Conservation (phyloP, 148 eudicot genomes). For the Persicaria maculosa region DNA sequence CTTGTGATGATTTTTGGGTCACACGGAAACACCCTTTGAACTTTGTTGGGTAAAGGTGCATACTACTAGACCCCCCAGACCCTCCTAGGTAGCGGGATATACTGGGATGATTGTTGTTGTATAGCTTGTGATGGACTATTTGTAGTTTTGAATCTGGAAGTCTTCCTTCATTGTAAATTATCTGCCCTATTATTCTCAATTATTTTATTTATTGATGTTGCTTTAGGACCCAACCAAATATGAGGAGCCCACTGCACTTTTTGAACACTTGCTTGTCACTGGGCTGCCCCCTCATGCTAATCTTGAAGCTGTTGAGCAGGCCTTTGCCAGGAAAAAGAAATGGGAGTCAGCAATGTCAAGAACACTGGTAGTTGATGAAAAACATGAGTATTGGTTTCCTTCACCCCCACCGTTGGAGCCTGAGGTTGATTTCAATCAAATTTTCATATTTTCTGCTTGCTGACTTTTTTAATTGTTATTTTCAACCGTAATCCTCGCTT, state of each 20-base stretch:
- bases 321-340: constrained; percentile 67
- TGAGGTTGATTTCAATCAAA: constrained; percentile 44
- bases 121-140: not conserved
- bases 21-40: too few species aligned
- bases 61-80: too few species aligned
- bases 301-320: constrained; percentile 71
- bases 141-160: not conserved
- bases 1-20: too few species aligned
- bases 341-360: constrained; percentile 50
- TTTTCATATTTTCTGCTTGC: not conserved
- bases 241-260: constrained; percentile 70
- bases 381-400: constrained; percentile 31
- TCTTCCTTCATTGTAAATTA: not conserved
- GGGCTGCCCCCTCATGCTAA: constrained; percentile 88
- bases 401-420: constrained; percentile 66
- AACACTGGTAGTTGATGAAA: constrained; percentile 28
- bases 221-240: constrained; percentile 59
- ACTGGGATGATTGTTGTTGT: too few species aligned
- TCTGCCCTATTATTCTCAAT: not conserved
- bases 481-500: not conserved
- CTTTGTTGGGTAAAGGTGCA: too few species aligned
- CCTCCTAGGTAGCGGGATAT: too few species aligned
- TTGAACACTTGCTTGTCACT: constrained; percentile 82
- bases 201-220: constrained; percentile 20
- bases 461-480: not conserved